These are phyloP conservation scores for Phytophthora citrophthora DNA, from an alignment of 352 stramenopile species.

Conservation along the genomic window DNA sequence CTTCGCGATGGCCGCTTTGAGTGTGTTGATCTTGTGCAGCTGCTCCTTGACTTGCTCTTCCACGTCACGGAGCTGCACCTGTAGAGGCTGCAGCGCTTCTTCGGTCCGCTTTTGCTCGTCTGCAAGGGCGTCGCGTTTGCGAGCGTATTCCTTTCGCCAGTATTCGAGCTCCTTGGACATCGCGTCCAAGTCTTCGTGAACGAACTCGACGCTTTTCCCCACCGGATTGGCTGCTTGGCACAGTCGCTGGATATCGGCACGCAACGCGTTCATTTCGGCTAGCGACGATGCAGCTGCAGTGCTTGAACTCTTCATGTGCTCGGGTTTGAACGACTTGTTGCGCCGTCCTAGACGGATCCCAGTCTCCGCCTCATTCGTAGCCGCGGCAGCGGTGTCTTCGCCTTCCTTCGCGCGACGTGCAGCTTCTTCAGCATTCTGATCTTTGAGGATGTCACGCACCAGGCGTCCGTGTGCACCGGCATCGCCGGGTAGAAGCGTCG, in stretches of 20 bases:
- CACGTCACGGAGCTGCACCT: slow-evolving; percentile 85
- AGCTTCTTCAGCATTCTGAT: slow-evolving; percentile 73
- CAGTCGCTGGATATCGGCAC: slow-evolving; percentile 89
- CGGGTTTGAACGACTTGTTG: slow-evolving; percentile 82
- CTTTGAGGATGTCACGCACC: slow-evolving; percentile 87
- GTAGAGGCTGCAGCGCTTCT: slow-evolving; percentile 83
- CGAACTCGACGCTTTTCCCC: slow-evolving; percentile 93
- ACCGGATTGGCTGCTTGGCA: slow-evolving; percentile 92
- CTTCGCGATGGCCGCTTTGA: slow-evolving; percentile 92
- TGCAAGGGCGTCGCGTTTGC: slow-evolving; percentile 79
- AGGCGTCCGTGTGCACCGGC: slow-evolving; percentile 65
- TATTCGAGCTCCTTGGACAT: slow-evolving; percentile 94
- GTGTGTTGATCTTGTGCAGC: slow-evolving; percentile 90
- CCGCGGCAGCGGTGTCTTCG: slow-evolving; percentile 52
- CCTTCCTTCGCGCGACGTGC: slow-evolving; percentile 73
- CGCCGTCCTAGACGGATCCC: slow-evolving; percentile 75
- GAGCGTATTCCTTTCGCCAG: slow-evolving; percentile 88
- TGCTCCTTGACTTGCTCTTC: slow-evolving; percentile 93
- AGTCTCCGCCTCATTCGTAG: slow-evolving; percentile 66
- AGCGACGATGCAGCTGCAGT: slow-evolving; percentile 60
- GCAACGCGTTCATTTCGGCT: slow-evolving; percentile 81
- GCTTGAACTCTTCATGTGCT: slow-evolving; percentile 68
- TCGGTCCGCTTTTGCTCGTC: slow-evolving; percentile 88
- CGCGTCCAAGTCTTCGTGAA: slow-evolving; percentile 93
- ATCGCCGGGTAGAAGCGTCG: slow-evolving; percentile 42